Evolutionary conservation across 192 early-diverging fungal species (phyloP), one percentile per base, ranked within the genome.

Genomic region (Podila horticola): DNA sequence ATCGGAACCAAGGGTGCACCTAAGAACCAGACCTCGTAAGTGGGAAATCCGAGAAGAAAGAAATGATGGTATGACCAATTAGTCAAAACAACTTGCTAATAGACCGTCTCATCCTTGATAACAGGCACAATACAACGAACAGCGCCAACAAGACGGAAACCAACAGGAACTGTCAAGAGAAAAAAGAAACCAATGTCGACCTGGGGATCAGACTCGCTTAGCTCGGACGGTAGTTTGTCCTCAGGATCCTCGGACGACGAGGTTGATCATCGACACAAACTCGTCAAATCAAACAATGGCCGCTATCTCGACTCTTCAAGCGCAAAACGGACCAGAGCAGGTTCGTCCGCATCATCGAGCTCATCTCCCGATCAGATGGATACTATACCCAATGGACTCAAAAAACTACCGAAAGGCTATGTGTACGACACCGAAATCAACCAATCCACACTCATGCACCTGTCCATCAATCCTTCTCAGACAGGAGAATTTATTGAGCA

Each of bases 341-440:
- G 65, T 0, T 67, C 64, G 61, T 49, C 69, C 7, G 48, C 26
- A 3, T 38, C 65, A 31, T 15, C 19, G 26, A 17, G 41, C 2
- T 73, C 29, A 24, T 41, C 48, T 45, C 38, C 62, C 2, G 24
- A 2, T 29, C 62, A 51, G 41, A 67, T 38, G 30, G 52, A 79
- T 30, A 49, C 69, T 33, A 66, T 81, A 19, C 77, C 77, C 5
- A 73, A 81, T 57, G 77, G 77, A 28, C 77, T 81, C 30, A 81
- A 73, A 61, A 81, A 81, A 28, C 62, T 81, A 8, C 77, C 77
- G 20, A 81, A 81, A 45, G 77, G 77, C 15, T 81, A 81, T 51
- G 77, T 81, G 15, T 81, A 81, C 26, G 77, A 81, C 52, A 81
- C 71, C 0, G 77, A 81, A 36, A 64, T 81, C 33, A 73, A 81